Evolutionary conservation across 257 asterid species (phyloP), one percentile per base, ranked within the genome.

Genomic region (Solanum tarapatanum): DNA sequence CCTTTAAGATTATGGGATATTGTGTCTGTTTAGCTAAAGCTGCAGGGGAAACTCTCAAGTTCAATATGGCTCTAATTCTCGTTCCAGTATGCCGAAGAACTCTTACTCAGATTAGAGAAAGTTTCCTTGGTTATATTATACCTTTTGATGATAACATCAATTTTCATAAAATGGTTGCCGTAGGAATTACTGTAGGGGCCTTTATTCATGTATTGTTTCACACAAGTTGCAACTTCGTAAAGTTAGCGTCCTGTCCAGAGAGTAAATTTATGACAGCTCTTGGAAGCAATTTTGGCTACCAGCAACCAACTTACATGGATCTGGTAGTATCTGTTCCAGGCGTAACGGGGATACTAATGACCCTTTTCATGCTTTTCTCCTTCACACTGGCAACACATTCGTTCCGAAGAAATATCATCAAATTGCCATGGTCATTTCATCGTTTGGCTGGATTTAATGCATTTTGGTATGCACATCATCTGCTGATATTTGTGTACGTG

Each of bases 381-480:
- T 97, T 94, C 91, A 93, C 95, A 4, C 51, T 97, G 85, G 98
- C 99, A 3, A 88, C 91, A 6, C 98, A 94, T 86, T 93, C 93
- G 6, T 95, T 97, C 62, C 89, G 99, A 86, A 89, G 96, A 77
- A 97, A 93, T 84, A 94, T 92, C 33, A 89, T 97, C 64, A 97
- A 94, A 85, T 64, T 97, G 64, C 95, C 94, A 0, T 60, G 91
- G 87, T 94, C 96, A 5, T 92, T 95, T 70, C 93, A 88, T 87
- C 91, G 87, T 86, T 89, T 97, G 88, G 96, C 98, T 0, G 99
- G 99, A 76, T 97, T 97, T 82, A 97, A 97, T 37, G 85, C 98
- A 21, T 95, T 97, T 82, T 95, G 99, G 99, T 97, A 94, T 73
- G 98, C 98, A 5, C 98, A 97, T 85, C 99, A 95, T 90, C 72